Evolutionary conservation across 1,139 yeast genomes (phyloP).

Genomic region (Taphrina confusa): DNA sequence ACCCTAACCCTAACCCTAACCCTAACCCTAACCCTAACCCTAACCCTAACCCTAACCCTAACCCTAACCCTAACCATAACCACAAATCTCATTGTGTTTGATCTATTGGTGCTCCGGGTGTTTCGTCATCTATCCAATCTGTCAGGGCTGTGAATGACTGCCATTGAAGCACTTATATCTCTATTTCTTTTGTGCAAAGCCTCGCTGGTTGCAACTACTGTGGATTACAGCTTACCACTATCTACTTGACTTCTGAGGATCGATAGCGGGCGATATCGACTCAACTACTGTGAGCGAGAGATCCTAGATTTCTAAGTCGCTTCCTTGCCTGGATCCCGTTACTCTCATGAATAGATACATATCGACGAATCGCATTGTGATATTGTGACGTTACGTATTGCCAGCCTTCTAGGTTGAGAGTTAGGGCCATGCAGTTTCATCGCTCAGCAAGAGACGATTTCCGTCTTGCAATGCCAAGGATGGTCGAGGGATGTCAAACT

Average conservation of each 20-base stretch:
- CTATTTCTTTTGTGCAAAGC: not conserved
- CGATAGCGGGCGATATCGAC: not conserved
- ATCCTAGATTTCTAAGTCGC: not conserved
- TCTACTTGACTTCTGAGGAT: not conserved
- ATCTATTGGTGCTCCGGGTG: not conserved
- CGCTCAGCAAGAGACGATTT: not conserved
- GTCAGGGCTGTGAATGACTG: not conserved
- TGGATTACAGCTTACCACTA: not conserved
- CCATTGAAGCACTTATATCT: not conserved
- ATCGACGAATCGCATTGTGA: not conserved
- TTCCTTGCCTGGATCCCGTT: not conserved
- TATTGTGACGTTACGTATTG: not conserved
- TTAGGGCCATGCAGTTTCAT: not conserved
- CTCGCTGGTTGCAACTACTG: not conserved
- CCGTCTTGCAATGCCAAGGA: not conserved
- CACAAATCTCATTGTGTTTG: not conserved
- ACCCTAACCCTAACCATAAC: not conserved
- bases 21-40: conserved; percentile 3
- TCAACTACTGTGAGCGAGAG: not conserved
- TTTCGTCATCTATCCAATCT: not conserved
- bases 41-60: conserved; percentile 5
- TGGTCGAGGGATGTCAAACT: not conserved
- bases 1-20: not conserved
- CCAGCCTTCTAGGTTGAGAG: not conserved
- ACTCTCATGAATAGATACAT: not conserved